Evolutionary conservation across 2,329 filamentous ascomycete species (phyloP), one percentile per base, ranked within the genome.

Genomic region (Coniella vitis): DNA sequence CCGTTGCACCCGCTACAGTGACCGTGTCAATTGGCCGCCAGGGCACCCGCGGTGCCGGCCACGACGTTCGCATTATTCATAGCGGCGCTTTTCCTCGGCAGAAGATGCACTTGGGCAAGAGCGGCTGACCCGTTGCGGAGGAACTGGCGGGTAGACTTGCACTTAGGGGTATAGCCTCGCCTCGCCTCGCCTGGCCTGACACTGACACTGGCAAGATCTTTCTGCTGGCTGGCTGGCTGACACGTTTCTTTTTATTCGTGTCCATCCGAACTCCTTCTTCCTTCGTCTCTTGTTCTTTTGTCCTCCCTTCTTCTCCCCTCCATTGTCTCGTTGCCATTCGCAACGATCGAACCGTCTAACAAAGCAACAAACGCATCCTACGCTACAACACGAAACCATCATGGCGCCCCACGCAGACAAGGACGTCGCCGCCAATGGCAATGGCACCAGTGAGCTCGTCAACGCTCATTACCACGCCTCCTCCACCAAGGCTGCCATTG

Each of bases 401-500:
- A 83, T 83, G 79, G 75, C 79, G 58, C 77, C 79, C 57, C 78
- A 81, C 72, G 76, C 78, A 51, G 59, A 64, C 56, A 60, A 56
- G 61, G 68, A 78, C 60, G 65, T 60, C 60, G 56, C 58, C 47
- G 59, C 60, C 57, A 66, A 64, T 57, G 69, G 65, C 56, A 56
- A 58, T 51, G 55, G 52, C 53, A 47, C 51, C 49, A 58, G 60
- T 41, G 56, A 60, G 19, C 68, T 71, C 25, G 25, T 29, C 25
- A 29, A 29, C 25, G 25, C 25, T 43, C 72, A 71, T 57, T 81
- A 77, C 72, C 93, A 96, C 71, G 78, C 89, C 48, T 66, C 86
- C 17, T 90, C 91, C 21, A 90, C 90, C 38, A 72, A 83, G 50
- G 75, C 78, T 59, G 91, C 93, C 60, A 94, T 96, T 65, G 72